Base-by-base conservation (phyloP, 208 protist genomes). In the Crithidia acanthocephali region DNA sequence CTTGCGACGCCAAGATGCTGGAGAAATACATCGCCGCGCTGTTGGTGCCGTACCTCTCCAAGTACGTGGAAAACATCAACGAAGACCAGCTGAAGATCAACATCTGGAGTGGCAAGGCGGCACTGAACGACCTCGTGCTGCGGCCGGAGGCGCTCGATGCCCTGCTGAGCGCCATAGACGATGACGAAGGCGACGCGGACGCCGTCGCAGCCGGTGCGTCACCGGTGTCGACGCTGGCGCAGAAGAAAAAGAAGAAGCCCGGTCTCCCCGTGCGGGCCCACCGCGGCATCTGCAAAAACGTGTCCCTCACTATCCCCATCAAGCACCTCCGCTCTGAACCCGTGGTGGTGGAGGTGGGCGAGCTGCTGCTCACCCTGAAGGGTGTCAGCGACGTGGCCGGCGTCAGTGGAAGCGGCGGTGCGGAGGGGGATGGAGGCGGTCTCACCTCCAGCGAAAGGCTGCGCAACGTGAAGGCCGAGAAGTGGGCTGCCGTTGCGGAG, bases 51-150 rank as follows among this genome's bases (percentile, higher is more conserved):
- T 95, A 95, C 63, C 61, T 97, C 15, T 86, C 78, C 51, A 83
- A 90, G 70, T 97, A 87, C 70, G 82, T 88, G 23, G 90, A 97
- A 74, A 91, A 97, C 58, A 79, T 97, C 56, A 91, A 97, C 68
- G 75, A 81, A 48, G 77, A 85, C 44, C 85, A 95, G 65, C 80
- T 97, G 1, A 81, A 79, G 48, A 79, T 97, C 64, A 83, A 87
- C 48, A 73, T 97, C 16, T 97, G 92, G 90, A 91, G 71, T 55
- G 92, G 92, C 16, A 97, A 88, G 74, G 92, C 80, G 16, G 68
- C 83, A 16, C 61, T 97, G n/a, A 75, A 87, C 9, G 90, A 97
- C 61, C 80, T 97, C 10, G 72, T 93, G 9, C 65, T 97, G 20
- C 87, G 85, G 50, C 72, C 81, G 1, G 83, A 79, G 45, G 76